phyloP scores from a whole-genome alignment of 495 filamentous ascomycete species.

The Achaetomiella virescens region DNA sequence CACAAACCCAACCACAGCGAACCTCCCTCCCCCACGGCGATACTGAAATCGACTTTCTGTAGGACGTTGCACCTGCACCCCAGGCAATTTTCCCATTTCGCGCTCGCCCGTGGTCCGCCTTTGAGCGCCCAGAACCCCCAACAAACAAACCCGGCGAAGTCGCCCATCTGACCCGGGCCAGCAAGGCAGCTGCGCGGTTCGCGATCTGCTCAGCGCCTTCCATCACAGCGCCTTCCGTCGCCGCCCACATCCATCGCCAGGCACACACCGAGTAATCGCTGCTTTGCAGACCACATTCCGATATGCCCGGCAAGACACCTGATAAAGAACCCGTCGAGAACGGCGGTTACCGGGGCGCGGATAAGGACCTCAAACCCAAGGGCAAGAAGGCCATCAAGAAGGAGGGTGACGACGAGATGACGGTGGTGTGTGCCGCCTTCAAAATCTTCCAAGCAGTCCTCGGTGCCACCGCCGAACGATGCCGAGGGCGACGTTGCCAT shows the following conservation, averaged over 20 bases:
- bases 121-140: not conserved
- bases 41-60: conserved; percentile 2
- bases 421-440: conserved; percentile 76
- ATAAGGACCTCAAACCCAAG: conserved; percentile 62
- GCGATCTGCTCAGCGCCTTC: conserved; percentile 7
- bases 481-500: conserved; percentile 70
- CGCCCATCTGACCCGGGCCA: conserved; percentile 12
- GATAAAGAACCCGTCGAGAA: conserved; percentile 69
- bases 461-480: conserved; percentile 51
- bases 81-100: not conserved
- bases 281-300: conserved; percentile 17
- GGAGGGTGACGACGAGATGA: conserved; percentile 70
- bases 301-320: conserved; percentile 60
- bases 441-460: conserved; percentile 61
- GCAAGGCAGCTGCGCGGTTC: conserved; percentile 14
- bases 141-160: conserved; percentile 11
- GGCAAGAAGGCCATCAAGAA: conserved; percentile 57
- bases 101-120: not conserved
- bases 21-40: not conserved
- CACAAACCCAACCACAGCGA: conserved; percentile 5
- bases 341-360: conserved; percentile 66
- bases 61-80: not conserved
- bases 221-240: conserved; percentile 22
- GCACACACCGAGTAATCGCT: conserved; percentile 1
- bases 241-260: conserved; percentile 22